Evolutionary conservation across 768 basidiomycete species (phyloP), one percentile per base, ranked within the genome.

Genomic region (Lyophyllum semitale): DNA sequence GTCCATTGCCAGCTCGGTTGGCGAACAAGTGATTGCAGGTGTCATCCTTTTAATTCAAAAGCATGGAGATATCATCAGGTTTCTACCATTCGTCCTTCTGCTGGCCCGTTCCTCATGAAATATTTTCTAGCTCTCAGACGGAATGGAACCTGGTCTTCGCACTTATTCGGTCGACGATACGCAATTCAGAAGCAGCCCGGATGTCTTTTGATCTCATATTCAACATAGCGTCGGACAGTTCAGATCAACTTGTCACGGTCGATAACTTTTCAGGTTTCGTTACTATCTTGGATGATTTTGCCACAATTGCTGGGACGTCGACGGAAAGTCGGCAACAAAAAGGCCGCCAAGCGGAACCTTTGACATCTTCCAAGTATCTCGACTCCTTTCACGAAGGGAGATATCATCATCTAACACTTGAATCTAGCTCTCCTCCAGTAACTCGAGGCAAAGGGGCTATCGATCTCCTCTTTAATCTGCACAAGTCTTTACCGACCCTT

Each of bases 101-200:
- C 48, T 27, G 25, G 25, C 23, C 29, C 35, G 47, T 23, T 48
- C 54, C 42, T 48, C 26, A 55, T 30, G 30, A 46, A 22, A 30
- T 52, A 45, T 18, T 23, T 59, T 52, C 0, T 51, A 93, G 88
- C 52, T 95, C 94, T 1, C 88, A 90, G 60, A 98, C 96, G 0
- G 96, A 98, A 68, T 99, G 96, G 96, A 94, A 92, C 58, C 76
- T 98, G 37, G 82, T 95, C 20, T 92, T 95, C 63, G 90, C 92
- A 1, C 77, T 98, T 26, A 81, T 98, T 59, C 85, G 92, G 45
- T 88, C 88, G 1, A 95, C 94, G 0, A 82, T 95, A 38, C 78
- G 87, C 12, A 90, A 97, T 66, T 84, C 92, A 9, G 92, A 93
- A 69, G 95, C 95, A 5, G 87, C 93, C 23, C 87, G 91, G 33